Conservation (phyloP, 176 grass and related monocot species). For the maize (Zea mays) region Zm-B73-REFERENCE-NAM-5.0 NC_050096.1:267909001-267909500, state of each 20-base stretch:
- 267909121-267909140: slow-evolving; percentile 19
- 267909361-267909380: slow-evolving; percentile 20
- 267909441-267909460: slow-evolving; percentile 14
- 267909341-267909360: slow-evolving; percentile 58
- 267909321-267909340: slow-evolving; percentile 66
- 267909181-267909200: slow-evolving; percentile 30
- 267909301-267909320: slow-evolving; percentile 27
- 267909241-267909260: slow-evolving; percentile 60
- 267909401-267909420: slow-evolving; percentile 29
- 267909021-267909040: slow-evolving; percentile 39
- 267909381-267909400: slow-evolving; percentile 25
- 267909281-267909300: slow-evolving; percentile 32
- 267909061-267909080: slow-evolving; percentile 13
- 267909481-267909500: slow-evolving; percentile 89
- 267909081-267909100: slow-evolving; percentile 14
- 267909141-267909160: slow-evolving; percentile 35
- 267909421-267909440: slow-evolving; percentile 27
- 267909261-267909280: slow-evolving; percentile 33
- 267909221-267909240: slow-evolving; percentile 64
- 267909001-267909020: slow-evolving; percentile 79
- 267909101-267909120: neutral
- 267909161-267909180: slow-evolving; percentile 27
- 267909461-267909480: slow-evolving; percentile 53
- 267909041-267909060: neutral
- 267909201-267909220: slow-evolving; percentile 15